Base-by-base conservation (phyloP, 2,329 filamentous ascomycete genomes). In the Furcasterigmium furcatum region DNA sequence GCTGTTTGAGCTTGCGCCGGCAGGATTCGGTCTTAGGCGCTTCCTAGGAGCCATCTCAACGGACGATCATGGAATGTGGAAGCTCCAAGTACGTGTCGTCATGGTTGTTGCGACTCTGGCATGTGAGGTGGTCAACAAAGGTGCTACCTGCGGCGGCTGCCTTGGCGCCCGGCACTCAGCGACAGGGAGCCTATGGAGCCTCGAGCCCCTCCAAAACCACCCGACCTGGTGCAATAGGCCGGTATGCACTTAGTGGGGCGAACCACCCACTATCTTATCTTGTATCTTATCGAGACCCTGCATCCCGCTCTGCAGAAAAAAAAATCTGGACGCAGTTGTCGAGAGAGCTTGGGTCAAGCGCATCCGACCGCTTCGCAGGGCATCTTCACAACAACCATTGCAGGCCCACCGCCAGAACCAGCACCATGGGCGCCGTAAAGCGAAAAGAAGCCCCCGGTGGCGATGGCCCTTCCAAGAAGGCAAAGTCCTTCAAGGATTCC, bases 401-500 rank as follows among this genome's bases (percentile, higher is more conserved):
- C 34, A 36, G 34, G 34, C 34, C n/a, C 16, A 36, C 34, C 34
- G 12, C 21, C 32, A 36, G 20, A 38, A 34, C 30, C 47, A 43
- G 19, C 43, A 50, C 50, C 57, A 82, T 82, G 78, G 76, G 73
- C 59, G 70, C 73, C 44, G 67, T 80, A 51, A 82, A 82, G 59
- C 70, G 78, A 57, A 82, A 82, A 65, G 76, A 77, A 62, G 75
- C 74, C 58, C 77, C 77, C 19, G 74, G 69, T 34, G 74, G 68
- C 56, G 64, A 73, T 58, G 68, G 73, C 45, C 63, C 74, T 44
- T 52, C 73, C 18, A 80, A 80, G 55, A 66, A 69, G 30, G 64
- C 71, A 41, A 77, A 76, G 54, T 65, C 68, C 21, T 62, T 66
- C 43, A 68, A 70, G 53, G 69, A 72, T 43, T 63, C 67, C 30